phyloP scores from a whole-genome alignment of 768 basidiomycete genomes.

The Hemileccinum impolitum region DNA sequence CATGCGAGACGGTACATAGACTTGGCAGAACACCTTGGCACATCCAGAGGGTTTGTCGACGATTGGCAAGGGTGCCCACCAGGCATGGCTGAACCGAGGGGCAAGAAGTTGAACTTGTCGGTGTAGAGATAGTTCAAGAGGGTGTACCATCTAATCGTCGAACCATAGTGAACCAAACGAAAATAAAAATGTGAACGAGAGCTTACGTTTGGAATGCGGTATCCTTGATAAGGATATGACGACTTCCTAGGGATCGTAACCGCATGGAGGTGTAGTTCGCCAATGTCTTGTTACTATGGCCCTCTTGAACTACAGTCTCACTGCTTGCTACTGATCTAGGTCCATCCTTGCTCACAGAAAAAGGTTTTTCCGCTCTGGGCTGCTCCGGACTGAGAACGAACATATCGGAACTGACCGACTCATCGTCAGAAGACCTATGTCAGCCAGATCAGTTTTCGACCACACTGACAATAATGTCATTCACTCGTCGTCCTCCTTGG shows the following conservation, averaged over 20 bases:
- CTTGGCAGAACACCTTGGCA: slow-evolving; percentile 36
- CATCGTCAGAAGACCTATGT: slow-evolving; percentile 11
- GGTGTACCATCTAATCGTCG: slow-evolving; percentile 33
- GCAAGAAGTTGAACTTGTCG: slow-evolving; percentile 29
- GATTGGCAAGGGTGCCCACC: not conserved
- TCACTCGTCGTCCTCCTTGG: slow-evolving; percentile 10
- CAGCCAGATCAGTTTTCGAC: not conserved
- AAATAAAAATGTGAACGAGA: not conserved
- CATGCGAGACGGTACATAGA: slow-evolving; percentile 44
- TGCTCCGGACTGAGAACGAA: slow-evolving; percentile 18
- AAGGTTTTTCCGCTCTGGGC: not conserved
- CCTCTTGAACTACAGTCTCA: slow-evolving; percentile 4
- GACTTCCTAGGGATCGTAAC: slow-evolving; percentile 18
- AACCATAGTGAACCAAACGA: not conserved
- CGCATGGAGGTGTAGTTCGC: slow-evolving; percentile 2
- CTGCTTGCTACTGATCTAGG: slow-evolving; percentile 4
- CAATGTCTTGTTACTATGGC: not conserved
- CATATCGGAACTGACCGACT: slow-evolving; percentile 12
- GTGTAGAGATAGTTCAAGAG: slow-evolving; percentile 41
- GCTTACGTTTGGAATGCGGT: slow-evolving; percentile 29
- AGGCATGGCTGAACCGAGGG: slow-evolving; percentile 21
- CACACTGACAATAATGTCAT: not conserved
- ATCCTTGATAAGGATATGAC: slow-evolving; percentile 25
- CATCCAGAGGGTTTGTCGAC: slow-evolving; percentile 6
- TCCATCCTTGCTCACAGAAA: not conserved